Evolutionary conservation across 805 yeast genomes (phyloP).

Genomic region (Komagataella kurtzmanii): DNA sequence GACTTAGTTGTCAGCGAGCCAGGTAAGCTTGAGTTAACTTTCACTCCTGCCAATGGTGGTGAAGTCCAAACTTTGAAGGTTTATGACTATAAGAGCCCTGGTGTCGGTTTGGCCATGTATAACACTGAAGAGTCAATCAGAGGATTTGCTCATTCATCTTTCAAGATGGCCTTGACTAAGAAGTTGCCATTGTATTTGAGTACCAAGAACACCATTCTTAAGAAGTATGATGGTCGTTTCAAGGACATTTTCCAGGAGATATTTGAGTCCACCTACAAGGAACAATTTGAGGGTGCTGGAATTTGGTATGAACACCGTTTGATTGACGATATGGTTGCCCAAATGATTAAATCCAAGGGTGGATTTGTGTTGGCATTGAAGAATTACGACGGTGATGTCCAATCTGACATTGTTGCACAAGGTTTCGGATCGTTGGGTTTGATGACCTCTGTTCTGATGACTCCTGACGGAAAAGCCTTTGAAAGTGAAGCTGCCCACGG

Average conservation of each 20-base stretch:
- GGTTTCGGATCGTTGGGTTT: conserved; percentile 78
- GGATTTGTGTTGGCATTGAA: conserved; percentile 73
- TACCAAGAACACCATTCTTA: conserved; percentile 71
- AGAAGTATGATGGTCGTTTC: conserved; percentile 73
- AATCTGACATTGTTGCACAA: conserved; percentile 76
- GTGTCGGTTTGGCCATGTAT: conserved; percentile 76
- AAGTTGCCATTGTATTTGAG: conserved; percentile 54
- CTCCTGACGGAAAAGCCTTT: conserved; percentile 79
- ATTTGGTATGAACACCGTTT: conserved; percentile 71
- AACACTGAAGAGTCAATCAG: conserved; percentile 67
- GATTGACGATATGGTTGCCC: conserved; percentile 84
- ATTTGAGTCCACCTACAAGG: conserved; percentile 43
- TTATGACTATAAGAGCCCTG: conserved; percentile 49
- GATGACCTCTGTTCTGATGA: conserved; percentile 73
- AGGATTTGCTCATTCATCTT: conserved; percentile 73
- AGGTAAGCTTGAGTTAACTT: conserved; percentile 54
- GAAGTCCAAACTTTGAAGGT: conserved; percentile 35
- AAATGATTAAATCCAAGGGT: conserved; percentile 76
- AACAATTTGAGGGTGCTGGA: conserved; percentile 43
- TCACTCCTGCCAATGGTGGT: conserved; percentile 48
- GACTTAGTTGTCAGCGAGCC: conserved; percentile 55
- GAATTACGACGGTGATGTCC: conserved; percentile 81
- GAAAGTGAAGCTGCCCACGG: conserved; percentile 86
- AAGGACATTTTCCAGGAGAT: conserved; percentile 66
- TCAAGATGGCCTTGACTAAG: conserved; percentile 56